phyloP scores from a whole-genome alignment of 352 stramenopile genomes.

The Achlya hypogyna region DNA sequence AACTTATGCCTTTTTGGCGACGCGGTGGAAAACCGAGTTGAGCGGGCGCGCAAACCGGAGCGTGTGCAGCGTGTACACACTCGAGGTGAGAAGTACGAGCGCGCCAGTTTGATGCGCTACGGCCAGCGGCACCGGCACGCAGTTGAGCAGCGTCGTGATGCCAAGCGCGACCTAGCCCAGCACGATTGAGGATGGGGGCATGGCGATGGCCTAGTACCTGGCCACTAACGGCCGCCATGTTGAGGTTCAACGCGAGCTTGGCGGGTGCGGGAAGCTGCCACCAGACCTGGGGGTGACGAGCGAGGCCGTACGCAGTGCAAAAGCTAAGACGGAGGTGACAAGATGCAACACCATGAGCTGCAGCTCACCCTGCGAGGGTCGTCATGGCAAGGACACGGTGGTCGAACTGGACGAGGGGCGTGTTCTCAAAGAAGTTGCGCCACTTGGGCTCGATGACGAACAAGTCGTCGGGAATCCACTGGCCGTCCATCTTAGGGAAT shows the following conservation, averaged over 20 bases:
- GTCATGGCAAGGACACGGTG: constrained; percentile 93
- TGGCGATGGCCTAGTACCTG: constrained; percentile 26
- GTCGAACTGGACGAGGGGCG: constrained; percentile 97
- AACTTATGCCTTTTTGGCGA: constrained; percentile 16
- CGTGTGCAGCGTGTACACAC: constrained; percentile 86
- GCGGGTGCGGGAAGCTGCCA: constrained; percentile 71
- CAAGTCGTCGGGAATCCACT: constrained; percentile 93
- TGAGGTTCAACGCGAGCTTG: constrained; percentile 71
- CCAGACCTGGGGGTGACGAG: constrained; percentile 69
- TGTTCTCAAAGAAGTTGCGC: constrained; percentile 98
- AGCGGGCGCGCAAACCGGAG: constrained; percentile 76
- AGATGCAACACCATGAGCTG: constrained; percentile 20
- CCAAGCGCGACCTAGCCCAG: constrained; percentile 88
- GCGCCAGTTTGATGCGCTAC: constrained; percentile 92
- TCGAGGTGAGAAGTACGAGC: constrained; percentile 90
- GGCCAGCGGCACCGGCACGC: constrained; percentile 93
- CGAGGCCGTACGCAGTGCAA: constrained; percentile 46
- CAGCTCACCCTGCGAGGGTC: constrained; percentile 66
- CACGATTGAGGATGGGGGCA: neutral
- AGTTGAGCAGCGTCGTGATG: constrained; percentile 94
- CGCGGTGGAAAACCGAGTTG: constrained; percentile 11
- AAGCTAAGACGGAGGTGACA: neutral
- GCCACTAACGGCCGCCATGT: constrained; percentile 50
- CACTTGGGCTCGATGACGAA: constrained; percentile 85
- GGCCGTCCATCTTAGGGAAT: constrained; percentile 93